Base-by-base conservation (phyloP, 176 grass and related monocot species). In the Oryza australiensis region DNA sequence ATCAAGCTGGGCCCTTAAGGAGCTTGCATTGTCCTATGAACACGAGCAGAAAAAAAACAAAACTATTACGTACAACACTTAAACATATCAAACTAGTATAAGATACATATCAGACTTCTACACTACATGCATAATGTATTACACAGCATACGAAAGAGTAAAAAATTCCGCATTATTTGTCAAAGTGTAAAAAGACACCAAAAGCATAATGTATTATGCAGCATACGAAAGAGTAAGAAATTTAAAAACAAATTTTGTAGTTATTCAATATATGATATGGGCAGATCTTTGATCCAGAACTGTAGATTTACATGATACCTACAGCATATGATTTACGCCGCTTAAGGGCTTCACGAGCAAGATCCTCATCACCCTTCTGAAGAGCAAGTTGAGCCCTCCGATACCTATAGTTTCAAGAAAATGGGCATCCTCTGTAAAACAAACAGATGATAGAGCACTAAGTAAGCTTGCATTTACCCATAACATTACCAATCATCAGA, bases 291-390 rank as follows among this genome's bases (percentile, higher is more conserved):
- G 27, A 74, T 34, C 26, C 33, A 49, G 13, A 66, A 86, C 9
- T 79, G 11, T 14, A 73, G 20, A 64, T 66, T 75, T 82, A 27
- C 49, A 82, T 23, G 76, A 78, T 85, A 88, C 93, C 26, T 86
- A 99, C 97, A 94, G 97, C 93, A 92, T 90, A 95, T 83, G 97
- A 99, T 94, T 99, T 99, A 66, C 93, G 89, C 23, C 97, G 92
- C 79, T 99, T 99, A 70, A 99, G 93, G 70, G 97, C 97, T 81
- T 99, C 97, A 80, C 93, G 93, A 72, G 97, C 93, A 82, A 99
- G 97, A 86, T 96, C 97, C 77, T 99, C 97, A 7, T 99, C 97
- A 14, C 93, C 93, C 89, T 95, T 99, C 45, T 90, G 88, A 88
- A 99, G 97, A 83, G 97, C 97, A 77, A 99, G 91, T 64, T 99